Conservation (phyloP, 257 asterid genomes). For the Henckelia pumila region DNA sequence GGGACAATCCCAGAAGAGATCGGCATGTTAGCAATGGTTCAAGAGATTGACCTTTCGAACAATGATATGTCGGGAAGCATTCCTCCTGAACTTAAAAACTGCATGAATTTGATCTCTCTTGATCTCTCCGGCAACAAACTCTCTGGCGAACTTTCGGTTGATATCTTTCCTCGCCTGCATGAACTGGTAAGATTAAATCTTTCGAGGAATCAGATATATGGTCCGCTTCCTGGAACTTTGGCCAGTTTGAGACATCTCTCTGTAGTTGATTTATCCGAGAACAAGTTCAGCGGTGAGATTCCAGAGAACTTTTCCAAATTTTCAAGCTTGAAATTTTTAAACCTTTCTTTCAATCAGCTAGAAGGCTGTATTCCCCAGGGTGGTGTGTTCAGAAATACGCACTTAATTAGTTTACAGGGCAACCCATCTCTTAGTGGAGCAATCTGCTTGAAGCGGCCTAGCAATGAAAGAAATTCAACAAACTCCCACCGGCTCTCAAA, state of each 20-base stretch:
- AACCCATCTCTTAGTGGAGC: constrained; percentile 66
- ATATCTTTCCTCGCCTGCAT: constrained; percentile 37
- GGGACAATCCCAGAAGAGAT: constrained; percentile 66
- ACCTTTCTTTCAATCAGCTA: constrained; percentile 71
- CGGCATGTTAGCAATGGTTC: constrained; percentile 67
- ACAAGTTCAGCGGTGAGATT: constrained; percentile 59
- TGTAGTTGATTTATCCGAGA: constrained; percentile 60
- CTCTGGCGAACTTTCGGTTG: constrained; percentile 45
- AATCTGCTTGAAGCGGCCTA: constrained; percentile 35
- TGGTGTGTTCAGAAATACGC: constrained; percentile 41
- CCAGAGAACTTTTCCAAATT: constrained; percentile 48
- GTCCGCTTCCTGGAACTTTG: constrained; percentile 50
- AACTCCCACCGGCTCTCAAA: constrained; percentile 25
- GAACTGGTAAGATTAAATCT: constrained; percentile 54
- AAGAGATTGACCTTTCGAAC: constrained; percentile 60
- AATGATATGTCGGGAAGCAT: constrained; percentile 59
- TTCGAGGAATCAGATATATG: constrained; percentile 55
- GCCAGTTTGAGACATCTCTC: constrained; percentile 39
- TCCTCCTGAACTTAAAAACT: constrained; percentile 44
- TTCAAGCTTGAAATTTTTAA: constrained; percentile 48
- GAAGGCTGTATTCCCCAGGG: constrained; percentile 58
- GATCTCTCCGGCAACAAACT: constrained; percentile 62
- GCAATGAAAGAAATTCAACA: constrained; percentile 3
- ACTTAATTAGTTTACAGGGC: constrained; percentile 39
- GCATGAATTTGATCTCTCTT: constrained; percentile 57